Conservation (phyloP, 225 moss, liverwort and hornwort species). For the Sphagnum contortum region DNA sequence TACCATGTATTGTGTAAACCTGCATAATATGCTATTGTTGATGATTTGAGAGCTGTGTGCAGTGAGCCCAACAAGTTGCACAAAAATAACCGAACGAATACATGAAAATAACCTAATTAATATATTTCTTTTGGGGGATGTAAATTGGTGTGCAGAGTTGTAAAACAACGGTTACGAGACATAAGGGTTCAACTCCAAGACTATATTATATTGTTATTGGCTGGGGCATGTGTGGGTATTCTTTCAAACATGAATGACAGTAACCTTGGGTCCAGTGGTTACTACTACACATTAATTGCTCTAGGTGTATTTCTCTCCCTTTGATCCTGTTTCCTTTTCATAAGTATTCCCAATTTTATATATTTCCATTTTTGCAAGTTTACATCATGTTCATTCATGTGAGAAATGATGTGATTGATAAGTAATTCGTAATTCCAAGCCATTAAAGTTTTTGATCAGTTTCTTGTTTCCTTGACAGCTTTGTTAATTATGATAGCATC, state of each 20-base stretch:
- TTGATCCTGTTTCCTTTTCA: too few species aligned
- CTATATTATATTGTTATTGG: conserved; percentile 79
- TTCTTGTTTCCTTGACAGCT: conserved; percentile 37
- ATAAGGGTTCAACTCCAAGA: conserved; percentile 69
- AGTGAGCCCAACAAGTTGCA: too few species aligned
- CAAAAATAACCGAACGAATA: too few species aligned
- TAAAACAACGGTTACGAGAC: conserved; percentile 79
- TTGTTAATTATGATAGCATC: conserved; percentile 89
- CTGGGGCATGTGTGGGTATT: conserved; percentile 68
- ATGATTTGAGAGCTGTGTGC: not conserved
- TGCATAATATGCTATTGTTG: not conserved
- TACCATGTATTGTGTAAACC: not conserved
- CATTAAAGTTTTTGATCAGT: too few species aligned
- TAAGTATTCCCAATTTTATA: too few species aligned
- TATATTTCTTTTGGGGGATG: too few species aligned
- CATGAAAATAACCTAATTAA: too few species aligned
- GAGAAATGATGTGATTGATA: too few species aligned
- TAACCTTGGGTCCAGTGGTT: conserved; percentile 47
- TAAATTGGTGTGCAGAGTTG: conserved; percentile 32
- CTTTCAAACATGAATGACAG: conserved; percentile 58
- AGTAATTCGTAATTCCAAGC: too few species aligned
- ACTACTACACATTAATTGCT: conserved; percentile 75
- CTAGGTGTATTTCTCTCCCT: conserved; percentile 25
- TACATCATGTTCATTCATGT: too few species aligned
- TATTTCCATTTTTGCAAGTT: too few species aligned